A percentile compares a stretch with the other conserved stretches of the same genome.
phyloP scores from a whole-genome alignment of 306 rosid species.

The Rubus parviflorus region DNA sequence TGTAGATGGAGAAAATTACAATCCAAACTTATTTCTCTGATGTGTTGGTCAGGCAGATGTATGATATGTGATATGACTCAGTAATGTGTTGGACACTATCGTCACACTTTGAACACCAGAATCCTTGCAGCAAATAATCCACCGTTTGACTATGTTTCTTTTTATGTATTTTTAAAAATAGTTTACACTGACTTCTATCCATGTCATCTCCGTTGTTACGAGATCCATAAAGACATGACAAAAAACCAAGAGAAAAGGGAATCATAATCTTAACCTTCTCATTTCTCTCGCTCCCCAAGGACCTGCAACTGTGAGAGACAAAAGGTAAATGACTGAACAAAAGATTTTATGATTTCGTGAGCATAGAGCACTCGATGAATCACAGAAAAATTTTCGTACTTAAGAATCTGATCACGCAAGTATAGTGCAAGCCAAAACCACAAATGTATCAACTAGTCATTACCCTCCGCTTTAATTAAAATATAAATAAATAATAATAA shows the following conservation, averaged over 20 bases:
- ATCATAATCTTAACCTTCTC: slow-evolving; percentile 57
- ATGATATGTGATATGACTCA: slow-evolving; percentile 37
- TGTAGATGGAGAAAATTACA: slow-evolving; percentile 50
- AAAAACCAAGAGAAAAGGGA: slow-evolving; percentile 74
- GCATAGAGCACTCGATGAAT: neutral
- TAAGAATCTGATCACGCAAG: neutral
- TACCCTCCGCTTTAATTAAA: neutral
- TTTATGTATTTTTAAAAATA: slow-evolving; percentile 41
- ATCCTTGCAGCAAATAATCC: slow-evolving; percentile 68
- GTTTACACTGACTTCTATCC: slow-evolving; percentile 49
- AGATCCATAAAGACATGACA: slow-evolving; percentile 88
- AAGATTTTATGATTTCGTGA: neutral
- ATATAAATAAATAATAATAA: neutral
- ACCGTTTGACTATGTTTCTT: slow-evolving; percentile 47
- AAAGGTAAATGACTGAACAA: slow-evolving; percentile 28
- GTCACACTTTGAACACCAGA: slow-evolving; percentile 90
- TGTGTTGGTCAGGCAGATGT: slow-evolving; percentile 32
- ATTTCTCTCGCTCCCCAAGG: slow-evolving; percentile 45
- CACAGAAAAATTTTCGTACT: neutral
- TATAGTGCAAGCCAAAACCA: slow-evolving; percentile 14
- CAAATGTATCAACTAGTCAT: neutral
- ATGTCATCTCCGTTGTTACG: slow-evolving; percentile 40
- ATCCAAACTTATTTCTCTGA: slow-evolving; percentile 42
- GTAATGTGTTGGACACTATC: slow-evolving; percentile 32
- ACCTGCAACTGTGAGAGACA: slow-evolving; percentile 45